These are phyloP conservation scores for Boeremia exigua DNA, from an alignment of 2,329 filamentous ascomycete species.

Conservation along the genomic window DNA sequence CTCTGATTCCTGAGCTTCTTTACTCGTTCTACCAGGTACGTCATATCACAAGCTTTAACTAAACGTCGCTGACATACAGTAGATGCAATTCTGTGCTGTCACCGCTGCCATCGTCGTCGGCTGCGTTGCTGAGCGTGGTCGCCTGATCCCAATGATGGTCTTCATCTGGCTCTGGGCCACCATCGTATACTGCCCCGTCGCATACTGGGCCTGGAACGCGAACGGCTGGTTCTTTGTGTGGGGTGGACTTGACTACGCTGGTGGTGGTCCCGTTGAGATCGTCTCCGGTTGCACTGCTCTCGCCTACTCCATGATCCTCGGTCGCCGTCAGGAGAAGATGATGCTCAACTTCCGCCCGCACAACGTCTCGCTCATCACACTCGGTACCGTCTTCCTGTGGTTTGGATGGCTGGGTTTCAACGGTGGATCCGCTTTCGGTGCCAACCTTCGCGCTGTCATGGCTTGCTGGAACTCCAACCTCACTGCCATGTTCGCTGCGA, in stretches of 20 bases:
- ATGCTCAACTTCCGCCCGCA: slow-evolving; percentile 99
- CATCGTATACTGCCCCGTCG: slow-evolving; percentile 94
- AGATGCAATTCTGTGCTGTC: slow-evolving; percentile 98
- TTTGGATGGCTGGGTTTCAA: slow-evolving; percentile 99
- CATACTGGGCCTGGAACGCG: slow-evolving; percentile 95
- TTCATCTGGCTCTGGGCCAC: slow-evolving; percentile 98
- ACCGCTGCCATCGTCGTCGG: slow-evolving; percentile 92
- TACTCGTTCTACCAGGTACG: slow-evolving; percentile 92
- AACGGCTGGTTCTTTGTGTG: slow-evolving; percentile 93
- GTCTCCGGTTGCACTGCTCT: slow-evolving; percentile 90
- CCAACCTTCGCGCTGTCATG: slow-evolving; percentile 92
- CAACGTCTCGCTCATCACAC: slow-evolving; percentile 96
- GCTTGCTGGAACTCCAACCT: slow-evolving; percentile 98
- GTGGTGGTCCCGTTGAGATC: slow-evolving; percentile 96
- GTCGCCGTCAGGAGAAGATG: slow-evolving; percentile 97
- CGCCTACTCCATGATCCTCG: slow-evolving; percentile 94
- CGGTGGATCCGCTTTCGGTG: slow-evolving; percentile 91
- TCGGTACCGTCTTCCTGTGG: slow-evolving; percentile 95
- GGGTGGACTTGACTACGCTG: slow-evolving; percentile 94
- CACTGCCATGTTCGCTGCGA: slow-evolving; percentile 88
- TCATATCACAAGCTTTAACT: background rate
- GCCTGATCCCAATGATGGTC: slow-evolving; percentile 90
- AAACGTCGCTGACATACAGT: background rate
- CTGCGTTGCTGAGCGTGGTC: slow-evolving; percentile 90
- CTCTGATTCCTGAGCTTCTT: slow-evolving; percentile 85